Evolutionary conservation across 257 asterid species (phyloP).

Genomic region (Solanum dulcamara): DNA sequence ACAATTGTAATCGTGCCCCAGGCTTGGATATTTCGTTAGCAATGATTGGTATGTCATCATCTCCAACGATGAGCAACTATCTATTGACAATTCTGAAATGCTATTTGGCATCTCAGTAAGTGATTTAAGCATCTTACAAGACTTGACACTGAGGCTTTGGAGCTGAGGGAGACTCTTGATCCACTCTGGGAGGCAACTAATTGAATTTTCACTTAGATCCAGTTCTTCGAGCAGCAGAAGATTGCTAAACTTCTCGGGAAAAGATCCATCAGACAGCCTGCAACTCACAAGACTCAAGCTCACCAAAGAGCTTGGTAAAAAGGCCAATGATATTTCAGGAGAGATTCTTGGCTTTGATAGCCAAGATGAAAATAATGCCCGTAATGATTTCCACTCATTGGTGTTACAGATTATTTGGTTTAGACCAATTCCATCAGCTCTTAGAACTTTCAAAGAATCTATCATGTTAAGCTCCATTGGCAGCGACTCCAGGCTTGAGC

Average conservation of each 20-base stretch:
- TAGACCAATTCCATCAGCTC: neutral
- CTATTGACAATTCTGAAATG: neutral
- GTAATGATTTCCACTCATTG: neutral
- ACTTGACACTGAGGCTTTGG: neutral
- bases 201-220: conserved; percentile 7
- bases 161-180: conserved; percentile 7
- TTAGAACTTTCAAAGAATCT: conserved; percentile 2
- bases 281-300: conserved; percentile 5
- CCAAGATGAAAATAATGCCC: neutral
- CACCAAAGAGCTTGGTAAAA: neutral
- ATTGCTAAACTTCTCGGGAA: neutral
- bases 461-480: neutral
- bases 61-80: conserved; percentile 1
- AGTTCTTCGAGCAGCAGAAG: neutral
- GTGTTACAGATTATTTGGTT: neutral
- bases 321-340: neutral
- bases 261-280: conserved; percentile 4
- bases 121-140: conserved; percentile 2
- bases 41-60: neutral
- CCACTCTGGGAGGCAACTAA: conserved; percentile 4
- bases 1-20: neutral
- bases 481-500: conserved; percentile 1
- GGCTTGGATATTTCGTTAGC: neutral
- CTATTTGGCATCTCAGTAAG: conserved; percentile 1
- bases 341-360: neutral